Percentiles rank a stretch among this genome's conserved stretches.
These are phyloP conservation scores for Wickerhamiella sorbophila DNA, from an alignment of 805 yeast species.

Conservation along the genomic window DNA sequence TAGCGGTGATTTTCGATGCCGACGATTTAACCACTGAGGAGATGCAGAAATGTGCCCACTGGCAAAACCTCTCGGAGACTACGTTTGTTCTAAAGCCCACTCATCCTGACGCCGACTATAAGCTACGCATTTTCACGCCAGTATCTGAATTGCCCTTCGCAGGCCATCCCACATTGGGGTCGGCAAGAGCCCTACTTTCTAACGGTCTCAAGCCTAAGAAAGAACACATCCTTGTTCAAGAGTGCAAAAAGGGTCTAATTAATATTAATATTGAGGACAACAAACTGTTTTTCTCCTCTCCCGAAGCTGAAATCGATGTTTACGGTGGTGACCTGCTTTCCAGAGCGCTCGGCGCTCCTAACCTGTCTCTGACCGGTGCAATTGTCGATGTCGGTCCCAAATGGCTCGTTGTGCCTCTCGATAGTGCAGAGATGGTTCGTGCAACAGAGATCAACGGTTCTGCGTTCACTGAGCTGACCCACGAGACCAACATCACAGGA, in stretches of 20 bases:
- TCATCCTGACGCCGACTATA: conserved; percentile 30
- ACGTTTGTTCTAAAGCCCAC: conserved; percentile 36
- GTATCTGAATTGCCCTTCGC: conserved; percentile 41
- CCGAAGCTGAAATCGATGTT: conserved; percentile 1
- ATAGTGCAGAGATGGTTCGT: conserved; percentile 3
- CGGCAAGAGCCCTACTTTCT: conserved; percentile 11
- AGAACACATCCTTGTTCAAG: conserved; percentile 10
- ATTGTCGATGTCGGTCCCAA: conserved; percentile 9
- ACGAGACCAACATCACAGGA: conserved; percentile 6
- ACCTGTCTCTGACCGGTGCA: conserved; percentile 1
- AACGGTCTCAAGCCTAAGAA: conserved; percentile 6
- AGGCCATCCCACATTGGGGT: conserved; percentile 49
- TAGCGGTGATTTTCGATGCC: conserved; percentile 36
- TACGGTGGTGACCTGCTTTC: neutral
- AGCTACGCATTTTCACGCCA: conserved; percentile 37
- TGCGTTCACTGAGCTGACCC: conserved; percentile 1
- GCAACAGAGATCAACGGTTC: conserved; percentile 3
- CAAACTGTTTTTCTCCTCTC: conserved; percentile 9
- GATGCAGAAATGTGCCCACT: conserved; percentile 36
- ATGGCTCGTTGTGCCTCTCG: conserved; percentile 8
- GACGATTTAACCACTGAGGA: conserved; percentile 27
- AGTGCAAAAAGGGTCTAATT: conserved; percentile 14
- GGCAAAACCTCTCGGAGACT: conserved; percentile 51
- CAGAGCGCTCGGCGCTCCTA: conserved; percentile 1
- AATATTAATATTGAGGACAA: conserved; percentile 32